A percentile compares a stretch with the other conserved stretches of the same genome.
Evolutionary conservation across 148 eudicot genomes (phyloP).

Genomic region (Dianthus caryophyllus): DNA sequence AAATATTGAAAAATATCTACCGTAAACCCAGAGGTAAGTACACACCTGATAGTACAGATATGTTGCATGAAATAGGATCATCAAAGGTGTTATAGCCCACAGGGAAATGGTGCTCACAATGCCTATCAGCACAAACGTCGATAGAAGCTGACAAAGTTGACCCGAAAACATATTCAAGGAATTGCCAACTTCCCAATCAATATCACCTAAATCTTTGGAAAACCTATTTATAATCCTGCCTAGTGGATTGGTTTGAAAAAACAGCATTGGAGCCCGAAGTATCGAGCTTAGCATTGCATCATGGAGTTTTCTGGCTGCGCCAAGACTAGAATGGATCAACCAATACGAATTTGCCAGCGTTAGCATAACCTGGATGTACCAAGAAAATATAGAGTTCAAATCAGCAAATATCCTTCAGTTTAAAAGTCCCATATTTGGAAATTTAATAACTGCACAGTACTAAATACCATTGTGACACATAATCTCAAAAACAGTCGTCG

Average conservation of each 20-base stretch:
- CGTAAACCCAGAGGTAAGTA: no score
- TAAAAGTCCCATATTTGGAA: no score
- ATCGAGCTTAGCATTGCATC: constrained; percentile 88
- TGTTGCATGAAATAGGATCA: constrained; percentile 74
- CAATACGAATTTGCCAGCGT: constrained; percentile 70
- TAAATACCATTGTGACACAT: no score
- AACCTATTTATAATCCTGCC: constrained; percentile 92
- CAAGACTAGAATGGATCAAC: constrained; percentile 83
- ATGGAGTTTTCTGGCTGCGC: constrained; percentile 82
- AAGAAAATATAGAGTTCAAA: not conserved
- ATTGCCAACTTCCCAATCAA: constrained; percentile 77
- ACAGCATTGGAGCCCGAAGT: constrained; percentile 91
- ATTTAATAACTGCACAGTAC: no score
- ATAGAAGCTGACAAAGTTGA: constrained; percentile 75
- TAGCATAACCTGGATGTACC: constrained; percentile 61
- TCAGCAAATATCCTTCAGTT: no score
- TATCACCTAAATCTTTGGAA: constrained; percentile 93
- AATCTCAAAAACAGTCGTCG: no score
- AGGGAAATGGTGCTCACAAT: constrained; percentile 92
- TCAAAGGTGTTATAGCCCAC: constrained; percentile 95
- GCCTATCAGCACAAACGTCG: constrained; percentile 90
- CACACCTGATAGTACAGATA: constrained; percentile 90
- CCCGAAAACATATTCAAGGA: constrained; percentile 72
- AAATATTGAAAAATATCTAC: no score
- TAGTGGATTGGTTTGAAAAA: constrained; percentile 92